These are phyloP conservation scores for Neofusicoccum kwambonambiense DNA, from an alignment of 2,329 filamentous ascomycete genomes.

Conservation along the genomic window DNA sequence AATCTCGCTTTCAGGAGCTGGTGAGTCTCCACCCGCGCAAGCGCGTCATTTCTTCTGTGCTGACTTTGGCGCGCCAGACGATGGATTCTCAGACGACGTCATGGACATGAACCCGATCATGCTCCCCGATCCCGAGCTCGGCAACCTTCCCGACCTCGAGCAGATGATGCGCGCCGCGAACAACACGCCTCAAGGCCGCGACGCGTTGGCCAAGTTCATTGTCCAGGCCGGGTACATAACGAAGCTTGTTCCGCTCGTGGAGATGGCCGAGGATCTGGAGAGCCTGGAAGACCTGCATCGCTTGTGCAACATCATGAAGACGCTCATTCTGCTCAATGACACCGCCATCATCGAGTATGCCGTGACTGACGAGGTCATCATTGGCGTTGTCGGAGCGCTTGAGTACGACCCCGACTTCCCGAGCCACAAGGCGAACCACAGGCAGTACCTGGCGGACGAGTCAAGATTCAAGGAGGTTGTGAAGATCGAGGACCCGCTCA, in stretches of 20 bases:
- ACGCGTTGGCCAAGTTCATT: conserved; percentile 84
- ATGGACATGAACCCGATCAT: conserved; percentile 62
- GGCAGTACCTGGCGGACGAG: conserved; percentile 85
- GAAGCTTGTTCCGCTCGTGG: conserved; percentile 81
- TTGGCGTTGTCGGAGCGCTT: conserved; percentile 90
- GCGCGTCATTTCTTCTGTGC: conserved; percentile 5
- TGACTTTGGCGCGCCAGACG: conserved; percentile 55
- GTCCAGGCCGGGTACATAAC: conserved; percentile 82
- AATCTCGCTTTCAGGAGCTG: conserved; percentile 59
- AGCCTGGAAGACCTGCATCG: conserved; percentile 82
- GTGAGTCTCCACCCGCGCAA: conserved; percentile 45
- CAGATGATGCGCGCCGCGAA: conserved; percentile 77
- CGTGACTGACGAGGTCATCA: conserved; percentile 82
- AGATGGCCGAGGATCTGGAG: conserved; percentile 88
- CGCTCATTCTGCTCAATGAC: conserved; percentile 90
- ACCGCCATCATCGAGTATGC: conserved; percentile 91
- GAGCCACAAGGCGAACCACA: conserved; percentile 94
- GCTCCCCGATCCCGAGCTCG: conserved; percentile 77
- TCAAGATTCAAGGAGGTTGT: conserved; percentile 96
- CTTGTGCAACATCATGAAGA: conserved; percentile 97
- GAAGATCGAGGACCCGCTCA: conserved; percentile 76
- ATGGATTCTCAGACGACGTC: conserved; percentile 83
- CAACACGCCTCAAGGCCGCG: conserved; percentile 71
- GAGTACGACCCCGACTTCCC: conserved; percentile 99
- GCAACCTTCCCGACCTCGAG: conserved; percentile 81